phyloP scores from a whole-genome alignment of 306 rosid genomes.

The Acacia melanoxylon region DNA sequence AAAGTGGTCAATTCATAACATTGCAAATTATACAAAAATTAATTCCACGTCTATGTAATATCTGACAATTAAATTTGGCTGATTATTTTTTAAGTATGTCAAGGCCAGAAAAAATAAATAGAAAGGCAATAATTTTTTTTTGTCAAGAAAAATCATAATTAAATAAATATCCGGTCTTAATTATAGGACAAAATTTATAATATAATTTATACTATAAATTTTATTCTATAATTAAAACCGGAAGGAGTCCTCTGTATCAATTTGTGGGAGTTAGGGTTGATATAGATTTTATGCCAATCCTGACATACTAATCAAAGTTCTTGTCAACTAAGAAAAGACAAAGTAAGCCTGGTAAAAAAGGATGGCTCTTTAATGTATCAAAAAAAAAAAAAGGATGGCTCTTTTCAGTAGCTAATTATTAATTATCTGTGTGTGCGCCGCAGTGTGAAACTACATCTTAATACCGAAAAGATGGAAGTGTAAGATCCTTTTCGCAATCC shows the following conservation, averaged over 20 bases:
- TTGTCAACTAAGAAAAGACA: neutral
- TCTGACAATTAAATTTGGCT: too few species aligned
- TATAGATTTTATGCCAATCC: neutral
- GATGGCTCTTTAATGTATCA: neutral
- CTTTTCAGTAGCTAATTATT: neutral
- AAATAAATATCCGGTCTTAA: too few species aligned
- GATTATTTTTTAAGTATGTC: neutral
- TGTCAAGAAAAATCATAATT: neutral
- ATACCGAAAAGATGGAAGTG: neutral
- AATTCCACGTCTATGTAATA: too few species aligned
- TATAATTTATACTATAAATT: too few species aligned
- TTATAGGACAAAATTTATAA: too few species aligned
- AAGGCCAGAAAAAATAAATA: neutral
- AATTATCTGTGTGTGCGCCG: too few species aligned
- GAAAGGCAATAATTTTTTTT: neutral
- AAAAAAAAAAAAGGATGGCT: neutral
- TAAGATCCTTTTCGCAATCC: neutral
- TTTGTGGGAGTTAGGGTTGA: neutral
- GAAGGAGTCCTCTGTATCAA: too few species aligned
- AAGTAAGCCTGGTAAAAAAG: neutral
- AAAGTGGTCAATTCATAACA: too few species aligned
- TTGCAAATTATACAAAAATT: too few species aligned
- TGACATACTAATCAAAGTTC: neutral
- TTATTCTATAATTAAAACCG: too few species aligned
- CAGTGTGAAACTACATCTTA: too few species aligned